A percentile compares a stretch with the other conserved stretches of the same genome.
These are phyloP conservation scores for Eucalyptus sp. DNA, from an alignment of 345 rosid species.

Conservation along the genomic window DNA sequence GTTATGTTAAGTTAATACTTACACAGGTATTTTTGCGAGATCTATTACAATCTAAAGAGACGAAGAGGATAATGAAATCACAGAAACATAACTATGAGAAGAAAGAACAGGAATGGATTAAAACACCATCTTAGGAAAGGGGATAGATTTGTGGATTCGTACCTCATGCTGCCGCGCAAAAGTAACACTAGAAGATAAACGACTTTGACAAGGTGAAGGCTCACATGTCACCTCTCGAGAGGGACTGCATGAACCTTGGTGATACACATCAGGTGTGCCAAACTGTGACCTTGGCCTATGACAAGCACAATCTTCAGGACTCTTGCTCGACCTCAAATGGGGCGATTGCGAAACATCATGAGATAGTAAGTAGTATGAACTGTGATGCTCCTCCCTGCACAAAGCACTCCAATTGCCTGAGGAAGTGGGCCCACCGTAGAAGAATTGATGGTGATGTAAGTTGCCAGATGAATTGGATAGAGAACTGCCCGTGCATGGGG, in stretches of 20 bases:
- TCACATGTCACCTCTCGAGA: slow-evolving; percentile 27
- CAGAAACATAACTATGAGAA: not conserved
- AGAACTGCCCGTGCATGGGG: slow-evolving; percentile 28
- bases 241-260: slow-evolving; percentile 17
- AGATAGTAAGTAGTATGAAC: slow-evolving; percentile 50
- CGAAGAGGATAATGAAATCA: not conserved
- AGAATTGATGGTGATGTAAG: slow-evolving; percentile 31
- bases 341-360: slow-evolving; percentile 26
- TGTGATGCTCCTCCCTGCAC: slow-evolving; percentile 58
- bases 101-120: not conserved
- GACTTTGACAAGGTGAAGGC: slow-evolving; percentile 21
- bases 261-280: slow-evolving; percentile 13
- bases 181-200: slow-evolving; percentile 15
- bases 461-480: slow-evolving; percentile 46
- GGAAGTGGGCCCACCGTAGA: slow-evolving; percentile 27
- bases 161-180: slow-evolving; percentile 39
- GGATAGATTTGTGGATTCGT: not conserved
- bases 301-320: slow-evolving; percentile 35
- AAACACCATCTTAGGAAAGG: not conserved
- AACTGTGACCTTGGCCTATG: slow-evolving; percentile 19
- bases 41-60: not conserved
- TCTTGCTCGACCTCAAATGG: slow-evolving; percentile 19
- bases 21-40: not conserved
- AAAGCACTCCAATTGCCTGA: slow-evolving; percentile 32
- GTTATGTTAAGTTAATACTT: not conserved